Percentiles rank a stretch among this genome's conserved stretches.
Conservation (phyloP, 768 basidiomycete species). For the Epithele typhae region DNA sequence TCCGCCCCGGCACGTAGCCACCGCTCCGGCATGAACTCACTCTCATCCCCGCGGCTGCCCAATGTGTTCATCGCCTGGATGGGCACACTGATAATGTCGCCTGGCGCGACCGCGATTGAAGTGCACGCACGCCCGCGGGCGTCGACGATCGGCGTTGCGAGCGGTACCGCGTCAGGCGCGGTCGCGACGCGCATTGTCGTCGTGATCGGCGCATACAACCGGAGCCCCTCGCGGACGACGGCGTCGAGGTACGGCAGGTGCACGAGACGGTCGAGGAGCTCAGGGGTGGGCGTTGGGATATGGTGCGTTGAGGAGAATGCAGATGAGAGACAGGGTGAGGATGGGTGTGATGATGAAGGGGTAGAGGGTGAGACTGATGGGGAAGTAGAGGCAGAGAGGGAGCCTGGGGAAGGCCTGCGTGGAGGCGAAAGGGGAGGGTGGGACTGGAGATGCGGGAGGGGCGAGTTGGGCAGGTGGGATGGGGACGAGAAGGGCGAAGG, state of each 20-base stretch:
- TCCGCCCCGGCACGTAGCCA: conserved; percentile 6
- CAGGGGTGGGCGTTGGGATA: neutral
- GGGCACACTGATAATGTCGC: conserved; percentile 57
- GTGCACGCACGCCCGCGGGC: conserved; percentile 12
- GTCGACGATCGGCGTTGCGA: conserved; percentile 30
- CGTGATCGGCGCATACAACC: conserved; percentile 54
- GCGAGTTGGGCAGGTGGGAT: neutral
- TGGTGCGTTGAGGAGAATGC: neutral
- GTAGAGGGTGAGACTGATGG: neutral
- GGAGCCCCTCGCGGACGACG: conserved; percentile 54
- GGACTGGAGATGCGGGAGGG: neutral
- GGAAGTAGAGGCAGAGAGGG: neutral
- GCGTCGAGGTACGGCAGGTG: conserved; percentile 53
- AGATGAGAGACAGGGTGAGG: neutral
- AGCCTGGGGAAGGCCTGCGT: neutral
- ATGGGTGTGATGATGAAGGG: neutral
- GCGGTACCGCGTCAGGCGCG: conserved; percentile 48
- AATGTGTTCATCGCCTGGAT: conserved; percentile 59
- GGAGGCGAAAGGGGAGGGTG: neutral
- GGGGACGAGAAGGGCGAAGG: neutral
- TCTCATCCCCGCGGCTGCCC: conserved; percentile 46
- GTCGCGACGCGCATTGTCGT: conserved; percentile 51
- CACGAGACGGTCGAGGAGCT: conserved; percentile 17
- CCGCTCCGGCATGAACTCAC: conserved; percentile 46
- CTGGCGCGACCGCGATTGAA: conserved; percentile 26